Base-by-base conservation (phyloP, 345 rosid species). In the Murraya paniculata region DNA sequence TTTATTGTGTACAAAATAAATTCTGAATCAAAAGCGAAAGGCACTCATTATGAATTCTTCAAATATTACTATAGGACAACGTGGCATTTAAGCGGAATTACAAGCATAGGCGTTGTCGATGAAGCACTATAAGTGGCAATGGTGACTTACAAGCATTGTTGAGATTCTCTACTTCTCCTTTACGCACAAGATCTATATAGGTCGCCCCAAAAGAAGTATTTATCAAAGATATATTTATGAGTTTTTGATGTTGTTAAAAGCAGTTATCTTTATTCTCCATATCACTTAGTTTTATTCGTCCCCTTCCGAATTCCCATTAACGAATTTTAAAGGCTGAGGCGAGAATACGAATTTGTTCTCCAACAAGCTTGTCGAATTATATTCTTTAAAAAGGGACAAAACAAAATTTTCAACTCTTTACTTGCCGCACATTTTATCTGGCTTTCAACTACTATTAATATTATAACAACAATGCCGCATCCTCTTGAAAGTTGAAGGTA, bases 221-320 rank as follows among this genome's bases (percentile, higher is more conserved):
- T 58, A 30, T 30, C 0, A 68, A 25, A 14, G 7, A 31, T 13
- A 58, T 16, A 1, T 16, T 13, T 16, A 22, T 1, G 9, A 61
- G 7, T 64, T 66, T 53, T 25, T 66, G 25, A 6, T 30, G 41
- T 6, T 11, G 48, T 41, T 66, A 30, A 73, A 77, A 66, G 75
- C 58, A 53, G 28, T 10, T 8, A 25, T 76, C 85, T 87, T 85
- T 85, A 84, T 82, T 82, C 89, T 75, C 74, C 16, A 48, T 66
- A 41, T 56, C 86, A 71, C 82, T 56, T 28, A 28, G 22, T 50
- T 1, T 24, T 35, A 75, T 80, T 74, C 74, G 31, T 31, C 55
- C 24, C 45, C 24, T 57, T 35, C 31, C 24, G 55, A 68, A 65
- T 71, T 76, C 68, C 75, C 78, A 68, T 41, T 31, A 41, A 24